Percentiles rank a stretch among this genome's conserved stretches.
Evolutionary conservation across 305 asterid genomes (phyloP).

Genomic region (Andrographis paniculata): DNA sequence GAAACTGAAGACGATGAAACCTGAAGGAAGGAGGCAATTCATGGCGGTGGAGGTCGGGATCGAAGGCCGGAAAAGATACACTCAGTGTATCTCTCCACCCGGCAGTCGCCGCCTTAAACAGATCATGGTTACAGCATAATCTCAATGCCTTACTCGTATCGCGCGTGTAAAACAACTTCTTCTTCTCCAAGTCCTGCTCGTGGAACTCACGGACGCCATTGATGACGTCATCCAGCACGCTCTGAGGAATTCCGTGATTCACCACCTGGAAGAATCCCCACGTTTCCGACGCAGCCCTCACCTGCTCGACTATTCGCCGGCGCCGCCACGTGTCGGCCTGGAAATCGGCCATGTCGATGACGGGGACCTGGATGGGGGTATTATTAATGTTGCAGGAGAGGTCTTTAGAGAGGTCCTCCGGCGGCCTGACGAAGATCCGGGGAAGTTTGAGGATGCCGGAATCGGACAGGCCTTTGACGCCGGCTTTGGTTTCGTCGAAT

Average conservation of each 20-base stretch:
- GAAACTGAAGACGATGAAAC: constrained; percentile 9
- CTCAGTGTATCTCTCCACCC: constrained; percentile 37
- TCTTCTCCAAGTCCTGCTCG: constrained; percentile 30
- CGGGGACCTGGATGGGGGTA: constrained; percentile 23
- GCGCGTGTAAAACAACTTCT: constrained; percentile 29
- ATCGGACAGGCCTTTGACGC: constrained; percentile 50
- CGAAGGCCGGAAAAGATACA: constrained; percentile 15
- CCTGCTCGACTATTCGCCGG: constrained; percentile 24
- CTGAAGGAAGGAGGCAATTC: constrained; percentile 38
- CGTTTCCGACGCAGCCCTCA: constrained; percentile 29
- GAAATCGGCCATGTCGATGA: constrained; percentile 27
- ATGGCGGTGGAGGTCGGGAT: constrained; percentile 3
- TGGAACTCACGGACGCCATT: constrained; percentile 22
- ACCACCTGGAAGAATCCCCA: constrained; percentile 53
- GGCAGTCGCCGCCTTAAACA: constrained; percentile 26
- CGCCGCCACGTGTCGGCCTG: constrained; percentile 17
- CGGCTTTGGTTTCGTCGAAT: constrained; percentile 45
- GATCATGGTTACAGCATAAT: constrained; percentile 27
- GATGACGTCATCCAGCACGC: constrained; percentile 31
- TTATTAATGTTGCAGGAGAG: neutral
- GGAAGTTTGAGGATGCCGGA: constrained; percentile 33
- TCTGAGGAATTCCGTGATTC: constrained; percentile 32
- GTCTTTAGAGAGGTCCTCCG: constrained; percentile 30
- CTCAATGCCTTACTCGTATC: constrained; percentile 14
- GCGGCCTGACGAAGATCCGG: constrained; percentile 37